These are phyloP conservation scores for Rhizoclosmatium globosum DNA, from an alignment of 192 early-diverging fungal genomes.

Conservation along the genomic window DNA sequence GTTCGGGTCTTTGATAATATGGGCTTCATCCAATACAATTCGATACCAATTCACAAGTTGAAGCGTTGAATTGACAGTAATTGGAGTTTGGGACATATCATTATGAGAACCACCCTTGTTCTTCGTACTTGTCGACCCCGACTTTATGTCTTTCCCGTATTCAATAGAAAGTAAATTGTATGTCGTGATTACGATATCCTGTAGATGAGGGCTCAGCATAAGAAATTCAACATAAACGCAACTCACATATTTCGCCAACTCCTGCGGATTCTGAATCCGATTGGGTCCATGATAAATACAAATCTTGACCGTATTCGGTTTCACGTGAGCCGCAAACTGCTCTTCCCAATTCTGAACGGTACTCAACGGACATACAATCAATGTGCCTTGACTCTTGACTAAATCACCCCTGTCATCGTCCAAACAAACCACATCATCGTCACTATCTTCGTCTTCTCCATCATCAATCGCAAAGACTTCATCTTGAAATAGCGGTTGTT, in stretches of 20 bases:
- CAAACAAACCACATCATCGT: constrained; percentile 14
- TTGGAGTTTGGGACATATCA: constrained; percentile 20
- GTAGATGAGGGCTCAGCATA: constrained; percentile 3
- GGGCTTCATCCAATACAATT: constrained; percentile 94
- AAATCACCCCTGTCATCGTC: constrained; percentile 1
- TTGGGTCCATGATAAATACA: constrained; percentile 70
- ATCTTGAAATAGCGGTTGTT: not conserved
- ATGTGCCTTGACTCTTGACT: constrained; percentile 49
- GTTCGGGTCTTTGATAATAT: constrained; percentile 85
- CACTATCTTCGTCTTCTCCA: constrained; percentile 11
- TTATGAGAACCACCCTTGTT: constrained; percentile 32
- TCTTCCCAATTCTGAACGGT: constrained; percentile 80
- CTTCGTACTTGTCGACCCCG: constrained; percentile 12
- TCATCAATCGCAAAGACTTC: not conserved
- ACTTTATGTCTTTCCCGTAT: constrained; percentile 51
- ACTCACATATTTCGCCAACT: constrained; percentile 57
- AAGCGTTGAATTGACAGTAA: constrained; percentile 46
- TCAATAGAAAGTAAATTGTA: constrained; percentile 71
- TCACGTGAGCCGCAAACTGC: constrained; percentile 64
- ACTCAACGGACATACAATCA: constrained; percentile 77
- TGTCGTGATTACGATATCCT: constrained; percentile 78
- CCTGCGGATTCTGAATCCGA: constrained; percentile 52
- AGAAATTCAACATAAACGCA: constrained; percentile 7
- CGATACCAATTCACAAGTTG: constrained; percentile 82
- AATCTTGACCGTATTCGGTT: constrained; percentile 48